Percentiles rank a stretch among this genome's conserved stretches.
Conservation (phyloP, 768 basidiomycete genomes). For the Kwoniella europaea region DNA sequence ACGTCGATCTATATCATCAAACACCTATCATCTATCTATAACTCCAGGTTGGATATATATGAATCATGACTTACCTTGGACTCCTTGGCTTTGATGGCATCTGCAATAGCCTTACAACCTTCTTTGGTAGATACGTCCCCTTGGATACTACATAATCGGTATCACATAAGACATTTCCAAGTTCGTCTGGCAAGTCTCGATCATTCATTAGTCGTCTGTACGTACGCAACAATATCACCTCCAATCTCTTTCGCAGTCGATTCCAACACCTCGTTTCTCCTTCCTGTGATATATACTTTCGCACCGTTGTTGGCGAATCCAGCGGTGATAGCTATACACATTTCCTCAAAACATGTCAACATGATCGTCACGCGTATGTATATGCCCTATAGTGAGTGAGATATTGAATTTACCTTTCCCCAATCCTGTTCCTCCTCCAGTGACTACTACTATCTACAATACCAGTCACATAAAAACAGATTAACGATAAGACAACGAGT, state of each 20-base stretch:
- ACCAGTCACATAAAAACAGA: background rate
- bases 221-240: slow-evolving; percentile 20
- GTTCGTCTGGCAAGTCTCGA: too few relatives aligned
- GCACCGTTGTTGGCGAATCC: slow-evolving; percentile 54
- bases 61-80: slow-evolving; percentile 6
- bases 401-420: slow-evolving; percentile 35
- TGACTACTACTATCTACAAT: slow-evolving; percentile 42
- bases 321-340: slow-evolving; percentile 37
- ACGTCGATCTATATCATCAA: slow-evolving; percentile 31
- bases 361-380: background rate
- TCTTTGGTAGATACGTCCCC: slow-evolving; percentile 47
- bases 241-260: slow-evolving; percentile 38
- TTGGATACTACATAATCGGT: slow-evolving; percentile 35
- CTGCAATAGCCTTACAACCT: slow-evolving; percentile 34
- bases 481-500: background rate
- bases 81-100: slow-evolving; percentile 25
- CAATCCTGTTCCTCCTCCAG: slow-evolving; percentile 58
- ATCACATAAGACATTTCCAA: background rate
- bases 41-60: background rate
- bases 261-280: slow-evolving; percentile 44
- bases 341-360: too few relatives aligned
- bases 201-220: background rate
- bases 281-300: slow-evolving; percentile 52
- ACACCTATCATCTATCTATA: background rate
- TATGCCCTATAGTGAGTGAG: background rate